phyloP scores from a whole-genome alignment of 129 eudicot genomes.

The Tanacetum coccineum region DNA sequence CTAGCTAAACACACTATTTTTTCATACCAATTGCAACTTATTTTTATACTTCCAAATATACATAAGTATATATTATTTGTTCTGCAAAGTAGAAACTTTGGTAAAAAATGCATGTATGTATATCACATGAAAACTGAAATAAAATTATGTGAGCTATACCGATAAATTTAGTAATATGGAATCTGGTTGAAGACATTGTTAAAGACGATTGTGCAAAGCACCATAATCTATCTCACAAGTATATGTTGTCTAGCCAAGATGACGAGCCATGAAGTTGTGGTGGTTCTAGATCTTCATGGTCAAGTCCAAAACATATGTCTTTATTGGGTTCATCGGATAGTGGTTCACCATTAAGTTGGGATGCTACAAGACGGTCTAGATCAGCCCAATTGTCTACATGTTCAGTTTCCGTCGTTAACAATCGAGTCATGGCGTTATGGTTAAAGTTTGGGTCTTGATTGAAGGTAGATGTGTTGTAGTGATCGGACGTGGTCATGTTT shows the following conservation, averaged over 20 bases:
- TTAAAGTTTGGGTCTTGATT: constrained; percentile 24
- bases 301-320: constrained; percentile 30
- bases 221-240: constrained; percentile 49
- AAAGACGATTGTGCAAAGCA: constrained; percentile 48
- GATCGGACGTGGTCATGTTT: background rate
- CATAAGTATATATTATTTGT: constrained; percentile 11
- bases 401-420: constrained; percentile 21
- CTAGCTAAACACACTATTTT: constrained; percentile 20
- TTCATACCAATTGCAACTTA: constrained; percentile 7
- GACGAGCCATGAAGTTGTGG: constrained; percentile 20
- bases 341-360: constrained; percentile 53
- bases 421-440: constrained; percentile 28
- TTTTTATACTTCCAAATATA: constrained; percentile 15
- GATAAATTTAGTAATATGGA: constrained; percentile 56
- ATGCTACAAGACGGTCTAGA: constrained; percentile 49
- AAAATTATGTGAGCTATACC: constrained; percentile 31
- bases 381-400: constrained; percentile 43
- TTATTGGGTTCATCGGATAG: constrained; percentile 23
- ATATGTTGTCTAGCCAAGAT: constrained; percentile 25
- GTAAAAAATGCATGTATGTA: constrained; percentile 6
- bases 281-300: constrained; percentile 14
- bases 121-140: constrained; percentile 9
- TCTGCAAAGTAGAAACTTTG: constrained; percentile 5
- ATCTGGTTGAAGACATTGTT: constrained; percentile 42
- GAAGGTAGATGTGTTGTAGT: constrained; percentile 3